phyloP scores from a whole-genome alignment of 306 rosid genomes.

The Inga leiocalycina region DNA sequence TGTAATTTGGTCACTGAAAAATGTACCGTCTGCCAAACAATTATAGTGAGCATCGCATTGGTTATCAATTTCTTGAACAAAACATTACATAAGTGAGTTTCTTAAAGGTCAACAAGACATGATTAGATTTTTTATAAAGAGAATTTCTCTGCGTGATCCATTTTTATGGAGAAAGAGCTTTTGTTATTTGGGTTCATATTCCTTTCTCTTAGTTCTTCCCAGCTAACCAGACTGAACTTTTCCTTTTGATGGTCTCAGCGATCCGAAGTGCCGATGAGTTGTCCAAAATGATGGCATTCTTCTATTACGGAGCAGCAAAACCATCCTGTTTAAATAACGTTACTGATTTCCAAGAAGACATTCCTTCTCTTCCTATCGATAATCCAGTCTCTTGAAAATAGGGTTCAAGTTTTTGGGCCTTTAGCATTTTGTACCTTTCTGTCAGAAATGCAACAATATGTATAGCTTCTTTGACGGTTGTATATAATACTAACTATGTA shows the following conservation, averaged over 20 bases:
- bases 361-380: conserved; percentile 58
- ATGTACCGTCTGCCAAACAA: background rate
- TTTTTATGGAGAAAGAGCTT: background rate
- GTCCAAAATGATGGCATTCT: conserved; percentile 91
- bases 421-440: background rate
- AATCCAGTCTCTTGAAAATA: conserved; percentile 37
- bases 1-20: background rate
- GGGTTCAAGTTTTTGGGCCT: conserved; percentile 19
- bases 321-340: conserved; percentile 62
- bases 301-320: conserved; percentile 78
- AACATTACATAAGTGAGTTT: background rate
- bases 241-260: conserved; percentile 45
- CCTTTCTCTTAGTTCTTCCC: background rate
- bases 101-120: background rate
- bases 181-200: background rate
- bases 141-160: background rate
- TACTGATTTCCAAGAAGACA: conserved; percentile 52
- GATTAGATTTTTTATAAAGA: background rate
- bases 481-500: background rate
- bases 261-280: conserved; percentile 76
- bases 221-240: conserved; percentile 10
- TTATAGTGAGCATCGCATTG: background rate
- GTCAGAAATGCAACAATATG: conserved; percentile 11
- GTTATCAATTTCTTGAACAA: background rate
- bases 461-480: background rate